phyloP scores from a whole-genome alignment of 2,329 filamentous ascomycete genomes.

The Pleurostoma richardsiae region DNA sequence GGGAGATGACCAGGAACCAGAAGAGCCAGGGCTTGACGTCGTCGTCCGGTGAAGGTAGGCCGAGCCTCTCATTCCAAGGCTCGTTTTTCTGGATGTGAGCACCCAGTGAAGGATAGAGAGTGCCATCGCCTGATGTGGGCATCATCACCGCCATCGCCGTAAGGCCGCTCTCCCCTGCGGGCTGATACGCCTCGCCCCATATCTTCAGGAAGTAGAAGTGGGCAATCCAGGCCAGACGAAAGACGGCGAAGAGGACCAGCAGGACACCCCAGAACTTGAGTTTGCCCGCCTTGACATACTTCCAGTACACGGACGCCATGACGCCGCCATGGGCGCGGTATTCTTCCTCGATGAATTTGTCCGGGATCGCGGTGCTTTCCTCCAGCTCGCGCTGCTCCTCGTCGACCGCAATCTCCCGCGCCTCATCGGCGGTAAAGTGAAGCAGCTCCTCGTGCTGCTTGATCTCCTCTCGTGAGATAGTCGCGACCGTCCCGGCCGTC shows the following conservation, averaged over 20 bases:
- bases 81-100: conserved; percentile 5
- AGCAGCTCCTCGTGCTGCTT: conserved; percentile 35
- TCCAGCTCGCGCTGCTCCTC: conserved; percentile 34
- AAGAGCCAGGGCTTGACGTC: conserved; percentile 72
- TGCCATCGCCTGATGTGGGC: not conserved
- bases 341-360: conserved; percentile 78
- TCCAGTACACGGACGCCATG: conserved; percentile 72
- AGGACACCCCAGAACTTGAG: conserved; percentile 68
- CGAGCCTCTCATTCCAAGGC: conserved; percentile 21
- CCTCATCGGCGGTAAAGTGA: conserved; percentile 21
- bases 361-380: conserved; percentile 47
- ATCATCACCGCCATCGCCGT: conserved; percentile 4
- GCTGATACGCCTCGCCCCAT: conserved; percentile 74
- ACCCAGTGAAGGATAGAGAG: no score
- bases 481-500: conserved; percentile 29
- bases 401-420: conserved; percentile 26
- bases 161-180: conserved; percentile 7
- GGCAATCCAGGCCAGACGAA: conserved; percentile 58
- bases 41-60: conserved; percentile 60
- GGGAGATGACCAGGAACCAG: conserved; percentile 62
- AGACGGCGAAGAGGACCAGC: conserved; percentile 56
- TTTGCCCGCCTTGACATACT: conserved; percentile 77
- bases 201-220: conserved; percentile 80
- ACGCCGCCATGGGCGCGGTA: conserved; percentile 70
- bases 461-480: conserved; percentile 12